A percentile compares a stretch with the other conserved stretches of the same genome.
Conservation (phyloP, 1,284 basidiomycete species). For the Ganoderma sp. region DNA sequence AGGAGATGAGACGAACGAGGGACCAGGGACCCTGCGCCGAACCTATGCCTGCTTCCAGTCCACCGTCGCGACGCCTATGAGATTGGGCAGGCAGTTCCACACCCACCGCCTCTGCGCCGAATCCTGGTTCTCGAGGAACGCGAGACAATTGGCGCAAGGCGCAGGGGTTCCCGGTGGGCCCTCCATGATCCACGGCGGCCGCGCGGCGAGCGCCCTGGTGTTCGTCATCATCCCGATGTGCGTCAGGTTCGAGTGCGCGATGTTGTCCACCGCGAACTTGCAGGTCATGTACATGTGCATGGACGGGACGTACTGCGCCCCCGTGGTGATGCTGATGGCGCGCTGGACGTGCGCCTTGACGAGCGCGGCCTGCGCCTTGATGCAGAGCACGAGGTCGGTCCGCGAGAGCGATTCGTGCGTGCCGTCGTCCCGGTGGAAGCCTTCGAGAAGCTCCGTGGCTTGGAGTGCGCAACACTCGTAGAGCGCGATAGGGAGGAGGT, state of each 20-base stretch:
- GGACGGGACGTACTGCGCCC: neutral
- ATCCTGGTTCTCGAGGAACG: neutral
- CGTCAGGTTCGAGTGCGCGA: neutral
- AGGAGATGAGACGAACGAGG: too few species aligned
- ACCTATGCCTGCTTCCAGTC: neutral
- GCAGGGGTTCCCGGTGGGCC: neutral
- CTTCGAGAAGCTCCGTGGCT: conserved; percentile 2
- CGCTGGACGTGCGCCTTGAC: neutral
- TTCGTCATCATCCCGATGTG: neutral
- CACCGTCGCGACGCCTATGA: neutral
- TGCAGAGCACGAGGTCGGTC: conserved; percentile 7
- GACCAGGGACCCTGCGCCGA: too few species aligned
- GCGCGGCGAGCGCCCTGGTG: neutral
- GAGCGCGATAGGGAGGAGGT: conserved; percentile 22
- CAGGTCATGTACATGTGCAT: neutral
- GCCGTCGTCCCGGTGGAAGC: conserved; percentile 14
- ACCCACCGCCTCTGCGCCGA: neutral
- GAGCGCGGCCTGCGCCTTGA: neutral
- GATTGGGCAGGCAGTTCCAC: neutral
- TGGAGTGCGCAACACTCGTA: conserved; percentile 10
- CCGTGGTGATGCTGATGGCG: neutral
- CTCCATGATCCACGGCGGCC: neutral
- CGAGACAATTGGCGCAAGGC: neutral
- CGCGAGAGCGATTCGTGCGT: conserved; percentile 11
- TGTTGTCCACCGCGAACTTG: neutral